Conservation (phyloP, 441 rosid species). For the Kokia cookei region DNA sequence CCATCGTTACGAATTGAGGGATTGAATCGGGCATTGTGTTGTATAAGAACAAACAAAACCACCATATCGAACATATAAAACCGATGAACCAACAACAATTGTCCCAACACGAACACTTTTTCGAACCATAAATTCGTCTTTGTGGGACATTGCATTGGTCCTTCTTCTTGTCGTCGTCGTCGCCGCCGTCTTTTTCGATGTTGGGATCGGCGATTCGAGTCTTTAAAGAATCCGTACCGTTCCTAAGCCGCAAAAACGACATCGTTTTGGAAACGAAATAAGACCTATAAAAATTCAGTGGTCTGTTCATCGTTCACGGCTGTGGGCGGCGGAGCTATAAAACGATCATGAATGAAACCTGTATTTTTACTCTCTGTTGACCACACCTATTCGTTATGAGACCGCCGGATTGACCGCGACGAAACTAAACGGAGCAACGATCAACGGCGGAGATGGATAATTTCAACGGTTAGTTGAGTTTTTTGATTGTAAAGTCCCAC, state of each 20-base stretch:
- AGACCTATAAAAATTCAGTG: neutral
- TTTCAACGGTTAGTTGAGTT: neutral
- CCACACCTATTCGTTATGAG: neutral
- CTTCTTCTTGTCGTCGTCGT: neutral
- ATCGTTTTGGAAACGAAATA: slow-evolving; percentile 11
- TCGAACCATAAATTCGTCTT: neutral
- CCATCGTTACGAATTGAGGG: slow-evolving; percentile 41
- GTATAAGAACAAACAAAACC: slow-evolving; percentile 37
- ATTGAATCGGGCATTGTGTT: slow-evolving; percentile 43
- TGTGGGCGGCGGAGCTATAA: neutral
- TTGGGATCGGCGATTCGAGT: slow-evolving; percentile 1
- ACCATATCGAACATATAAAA: slow-evolving; percentile 31
- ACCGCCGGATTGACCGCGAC: neutral
- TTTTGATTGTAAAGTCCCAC: too few species aligned
- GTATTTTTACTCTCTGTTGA: neutral
- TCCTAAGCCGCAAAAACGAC: slow-evolving; percentile 34
- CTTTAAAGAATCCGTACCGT: neutral
- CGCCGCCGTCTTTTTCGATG: neutral
- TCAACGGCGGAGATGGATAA: neutral
- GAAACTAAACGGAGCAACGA: neutral
- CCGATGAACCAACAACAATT: slow-evolving; percentile 48
- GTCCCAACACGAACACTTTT: slow-evolving; percentile 32
- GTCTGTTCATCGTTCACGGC: neutral
- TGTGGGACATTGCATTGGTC: neutral
- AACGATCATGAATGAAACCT: neutral